phyloP scores from a whole-genome alignment of 2,329 filamentous ascomycete genomes.

The Nannizziopsis barbatae region DNA sequence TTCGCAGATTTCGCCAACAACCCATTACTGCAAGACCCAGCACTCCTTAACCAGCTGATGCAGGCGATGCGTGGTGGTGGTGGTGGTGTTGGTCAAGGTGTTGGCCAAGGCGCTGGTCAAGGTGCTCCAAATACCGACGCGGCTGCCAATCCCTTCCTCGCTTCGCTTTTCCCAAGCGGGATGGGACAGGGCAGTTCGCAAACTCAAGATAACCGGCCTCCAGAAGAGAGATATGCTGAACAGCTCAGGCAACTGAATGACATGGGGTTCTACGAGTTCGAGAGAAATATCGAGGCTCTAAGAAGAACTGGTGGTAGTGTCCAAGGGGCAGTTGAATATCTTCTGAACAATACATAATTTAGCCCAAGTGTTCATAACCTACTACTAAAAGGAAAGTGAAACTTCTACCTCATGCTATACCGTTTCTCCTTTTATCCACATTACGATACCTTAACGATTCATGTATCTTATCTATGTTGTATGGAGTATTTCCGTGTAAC shows the following conservation, averaged over 20 bases:
- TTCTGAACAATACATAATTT: constrained; percentile 26
- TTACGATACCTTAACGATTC: neutral
- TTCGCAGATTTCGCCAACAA: constrained; percentile 38
- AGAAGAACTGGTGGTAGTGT: constrained; percentile 85
- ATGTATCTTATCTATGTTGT: too few species aligned
- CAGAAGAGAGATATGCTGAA: constrained; percentile 83
- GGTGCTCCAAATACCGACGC: constrained; percentile 23
- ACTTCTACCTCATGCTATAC: neutral
- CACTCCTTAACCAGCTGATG: constrained; percentile 48
- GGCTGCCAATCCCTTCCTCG: constrained; percentile 36
- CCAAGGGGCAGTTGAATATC: constrained; percentile 54
- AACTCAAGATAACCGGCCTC: constrained; percentile 71
- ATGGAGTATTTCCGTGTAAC: too few species aligned
- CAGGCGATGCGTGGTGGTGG: constrained; percentile 34
- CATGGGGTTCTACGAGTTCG: constrained; percentile 98
- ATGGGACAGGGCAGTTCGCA: constrained; percentile 41
- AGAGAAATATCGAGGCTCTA: constrained; percentile 78
- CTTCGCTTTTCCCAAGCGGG: constrained; percentile 45
- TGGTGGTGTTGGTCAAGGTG: too few species aligned
- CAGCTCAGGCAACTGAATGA: constrained; percentile 91
- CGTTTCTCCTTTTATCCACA: neutral
- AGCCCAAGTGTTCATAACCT: too few species aligned
- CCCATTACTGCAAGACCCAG: constrained; percentile 49
- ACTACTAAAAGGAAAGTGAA: neutral
- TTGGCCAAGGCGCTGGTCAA: constrained; percentile 19